A percentile compares a stretch with the other conserved stretches of the same genome.
These are phyloP conservation scores for Prinsepia uniflora DNA, from an alignment of 306 rosid species.

Conservation along the genomic window DNA sequence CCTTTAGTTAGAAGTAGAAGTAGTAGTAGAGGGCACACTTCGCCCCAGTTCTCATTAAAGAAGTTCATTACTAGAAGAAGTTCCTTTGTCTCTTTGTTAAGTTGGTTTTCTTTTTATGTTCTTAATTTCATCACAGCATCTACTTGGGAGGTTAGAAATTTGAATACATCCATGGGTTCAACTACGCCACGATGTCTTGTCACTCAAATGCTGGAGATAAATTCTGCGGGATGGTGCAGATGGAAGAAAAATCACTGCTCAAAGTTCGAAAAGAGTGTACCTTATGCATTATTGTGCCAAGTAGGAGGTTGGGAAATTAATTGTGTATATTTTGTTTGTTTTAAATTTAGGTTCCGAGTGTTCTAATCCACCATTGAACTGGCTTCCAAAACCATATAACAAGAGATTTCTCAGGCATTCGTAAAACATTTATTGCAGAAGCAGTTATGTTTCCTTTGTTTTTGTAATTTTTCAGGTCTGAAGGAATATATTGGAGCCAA, in stretches of 20 bases:
- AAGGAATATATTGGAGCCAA: slow-evolving; percentile 86
- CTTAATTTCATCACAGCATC: slow-evolving; percentile 54
- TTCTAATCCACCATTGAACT: background rate
- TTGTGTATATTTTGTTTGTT: slow-evolving; percentile 15
- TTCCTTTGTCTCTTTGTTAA: background rate
- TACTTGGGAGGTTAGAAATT: slow-evolving; percentile 80
- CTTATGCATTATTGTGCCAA: slow-evolving; percentile 84
- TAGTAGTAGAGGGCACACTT: too few species aligned
- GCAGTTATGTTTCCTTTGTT: slow-evolving; percentile 21
- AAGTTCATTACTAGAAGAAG: background rate
- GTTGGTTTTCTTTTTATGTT: slow-evolving; percentile 13
- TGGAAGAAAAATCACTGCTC: slow-evolving; percentile 70
- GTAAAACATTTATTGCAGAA: background rate
- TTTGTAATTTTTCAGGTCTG: slow-evolving; percentile 53
- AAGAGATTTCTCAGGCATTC: background rate
- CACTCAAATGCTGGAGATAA: slow-evolving; percentile 84
- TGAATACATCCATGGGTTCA: slow-evolving; percentile 69
- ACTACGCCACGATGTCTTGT: slow-evolving; percentile 60
- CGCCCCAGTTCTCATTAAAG: background rate
- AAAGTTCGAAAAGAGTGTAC: slow-evolving; percentile 82
- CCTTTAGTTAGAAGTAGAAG: too few species aligned
- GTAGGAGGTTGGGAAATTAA: slow-evolving; percentile 66
- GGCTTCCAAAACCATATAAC: slow-evolving; percentile 1
- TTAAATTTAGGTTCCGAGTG: background rate
- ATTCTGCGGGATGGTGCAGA: slow-evolving; percentile 57